Evolutionary conservation across 768 basidiomycete species (phyloP), one percentile per base, ranked within the genome.

Genomic region (Lentinula edodes): DNA sequence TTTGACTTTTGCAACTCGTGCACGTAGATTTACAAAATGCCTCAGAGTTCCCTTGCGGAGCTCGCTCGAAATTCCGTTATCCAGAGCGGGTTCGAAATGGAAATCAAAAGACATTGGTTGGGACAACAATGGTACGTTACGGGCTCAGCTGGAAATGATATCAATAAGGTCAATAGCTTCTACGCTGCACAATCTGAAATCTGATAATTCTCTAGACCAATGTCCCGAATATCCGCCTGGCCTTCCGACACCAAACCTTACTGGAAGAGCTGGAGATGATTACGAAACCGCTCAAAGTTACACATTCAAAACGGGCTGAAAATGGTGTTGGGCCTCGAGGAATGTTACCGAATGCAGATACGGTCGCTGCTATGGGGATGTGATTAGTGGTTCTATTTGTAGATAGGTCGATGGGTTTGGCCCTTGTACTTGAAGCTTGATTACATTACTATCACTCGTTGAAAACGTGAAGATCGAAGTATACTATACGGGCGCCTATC

Each of bases 71-170:
- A 99, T 76, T 96, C 94, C 0, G 97, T 98, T 36, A 80, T 90
- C 51, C 97, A 98, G 71, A 94, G 92, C 68, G 97, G 97, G 1
- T 98, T 98, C 71, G 97, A 99, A 75, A 98, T 98, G 95, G 90
- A 96, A 71, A 72, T 98, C 68, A 98, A 98, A 76, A 88, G 92
- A 9, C 94, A 92, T 71, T 95, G 94, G 94, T 79, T 99, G 2
- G 97, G 97, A 0, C 84, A 90, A 65, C 77, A 89, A 60, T 99
- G 94, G 93, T 98, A 94, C 73, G 80, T 95, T 7, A 90, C 93
- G 3, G 97, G 97, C 18, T 88, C 91, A 0, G 86, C 87, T 6
- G 97, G 97, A 3, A 99, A 99, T 71, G 93, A 96, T 68, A 98
- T 98, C 62, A 80, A 97, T 72, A 98, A 97, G 85, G 94, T 90